These are phyloP conservation scores for Boeremia lycopersici DNA, from an alignment of 2,329 filamentous ascomycete species.

Conservation along the genomic window DNA sequence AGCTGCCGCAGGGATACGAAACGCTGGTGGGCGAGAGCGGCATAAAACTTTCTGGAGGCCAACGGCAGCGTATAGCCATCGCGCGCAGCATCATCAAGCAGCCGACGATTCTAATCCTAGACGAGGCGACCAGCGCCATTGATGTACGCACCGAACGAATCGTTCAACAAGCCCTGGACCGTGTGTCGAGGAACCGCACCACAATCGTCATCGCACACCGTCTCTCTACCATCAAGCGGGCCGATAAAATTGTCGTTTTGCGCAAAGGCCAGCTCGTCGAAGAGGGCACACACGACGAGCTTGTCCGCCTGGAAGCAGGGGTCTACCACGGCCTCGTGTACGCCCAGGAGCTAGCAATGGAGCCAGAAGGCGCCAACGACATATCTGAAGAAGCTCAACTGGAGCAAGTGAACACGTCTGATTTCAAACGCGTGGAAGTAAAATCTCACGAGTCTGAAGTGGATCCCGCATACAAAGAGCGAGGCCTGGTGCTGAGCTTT, in stretches of 20 bases:
- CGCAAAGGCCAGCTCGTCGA: conserved; percentile 74
- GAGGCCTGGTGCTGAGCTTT: conserved; percentile 40
- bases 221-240: conserved; percentile 75
- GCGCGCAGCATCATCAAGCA: conserved; percentile 72
- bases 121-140: conserved; percentile 76
- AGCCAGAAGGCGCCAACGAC: conserved; percentile 20
- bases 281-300: conserved; percentile 74
- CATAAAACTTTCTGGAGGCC: conserved; percentile 80
- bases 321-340: conserved; percentile 72
- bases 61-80: conserved; percentile 82
- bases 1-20: conserved; percentile 65
- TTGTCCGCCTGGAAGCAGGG: conserved; percentile 65
- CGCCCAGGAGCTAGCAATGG: conserved; percentile 46
- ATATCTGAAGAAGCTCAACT: conserved; percentile 11
- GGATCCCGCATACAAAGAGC: conserved; percentile 38
- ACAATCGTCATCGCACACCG: conserved; percentile 81
- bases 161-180: conserved; percentile 64
- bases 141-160: conserved; percentile 61
- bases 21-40: conserved; percentile 79
- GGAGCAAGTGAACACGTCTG: conserved; percentile 11
- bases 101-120: conserved; percentile 71
- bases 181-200: conserved; percentile 66
- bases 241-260: conserved; percentile 79
- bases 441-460: conserved; percentile 11
- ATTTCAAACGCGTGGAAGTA: conserved; percentile 31